Base-by-base conservation (phyloP, 2,329 filamentous ascomycete genomes). In the Mycocentrospora acerina region DNA sequence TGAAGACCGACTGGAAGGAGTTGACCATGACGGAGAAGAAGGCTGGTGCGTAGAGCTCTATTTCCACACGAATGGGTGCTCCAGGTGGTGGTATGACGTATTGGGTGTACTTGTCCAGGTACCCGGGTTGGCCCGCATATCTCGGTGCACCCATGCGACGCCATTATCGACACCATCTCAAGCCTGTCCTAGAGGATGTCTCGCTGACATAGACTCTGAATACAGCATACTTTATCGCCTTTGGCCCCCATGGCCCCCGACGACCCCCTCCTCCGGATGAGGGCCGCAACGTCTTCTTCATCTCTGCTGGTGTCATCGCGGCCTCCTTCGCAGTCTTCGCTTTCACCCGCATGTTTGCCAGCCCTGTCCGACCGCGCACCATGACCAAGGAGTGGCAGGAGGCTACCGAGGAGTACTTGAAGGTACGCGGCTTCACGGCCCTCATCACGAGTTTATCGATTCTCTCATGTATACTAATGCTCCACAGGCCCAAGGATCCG, bases 331-430 rank as follows among this genome's bases (percentile, higher is more conserved):
- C 72, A 51, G 46, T 96, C 70, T 97, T 97, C 76, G 76, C 75
- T 60, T 48, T 71, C 60, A 80, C 87, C 68, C 86, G 90, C 62
- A 55, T 79, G 55, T 84, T 88, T 68, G 89, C 86, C 62, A 66
- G 55, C 67, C 80, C 81, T 44, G 64, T 80, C 49, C 58, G 60
- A 38, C 93, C 93, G 55, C 76, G 78, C 70, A 95, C 91, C 63
- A 95, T 98, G 90, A 91, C 78, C 75, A 87, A 88, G 79, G 93
- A 98, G 75, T 97, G 87, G 82, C 89, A 98, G 77, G 90, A 97
- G 78, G 86, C 86, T 59, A 80, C 85, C 57, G 95, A 98, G 74
- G 93, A 96, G 77, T 93, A 87, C 72, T 79, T 96, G 71, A 90
- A 83, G 81, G 91, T 95, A 75, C 62, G 82, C 73, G 40, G 13